Base-by-base conservation (phyloP, 2,329 filamentous ascomycete genomes). In the Penicillium rolfsii region DNA sequence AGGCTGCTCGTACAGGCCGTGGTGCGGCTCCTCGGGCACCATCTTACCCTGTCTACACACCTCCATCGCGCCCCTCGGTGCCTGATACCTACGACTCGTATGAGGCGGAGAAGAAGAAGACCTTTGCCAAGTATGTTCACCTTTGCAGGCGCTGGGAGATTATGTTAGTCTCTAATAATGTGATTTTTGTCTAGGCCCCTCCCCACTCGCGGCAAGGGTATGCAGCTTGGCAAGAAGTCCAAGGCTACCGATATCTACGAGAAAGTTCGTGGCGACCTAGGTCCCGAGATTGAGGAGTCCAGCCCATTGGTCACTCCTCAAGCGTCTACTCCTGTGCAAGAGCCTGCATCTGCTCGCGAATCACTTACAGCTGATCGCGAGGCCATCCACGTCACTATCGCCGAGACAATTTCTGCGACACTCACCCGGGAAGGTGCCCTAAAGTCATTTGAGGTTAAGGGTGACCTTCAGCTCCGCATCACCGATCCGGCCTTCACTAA, bases 141-240 rank as follows among this genome's bases (percentile, higher is more conserved):
- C 22, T 9, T 28, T n/a, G 12, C 46, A 26, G 8, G 41, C n/a
- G 8, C 12, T 28, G 30, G 19, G 43, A 36, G 30, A 12, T 16
- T 33, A 30, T 7, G 30, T 1, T 16, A 45, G 14, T n/a, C 55
- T 48, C 59, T 66, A 46, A 67, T 52, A 86, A 16, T 5, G 12
- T 52, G 83, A 73, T 35, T 40, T 50, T 81, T 84, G 4, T 54
- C 75, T 86, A 72, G 86, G 63, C 75, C 79, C 19, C 59, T 81
- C 33, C 74, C 91, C 54, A 86, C 89, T 61, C 92, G 96, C 80
- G 93, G 92, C 71, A 99, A 99, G 83, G 95, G 95, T 69, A 99
- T 99, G 96, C 94, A 98, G 79, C 84, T 99, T 59, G 95, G 95
- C 79, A 98, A 98, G 84, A 99, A 99, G 82, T 96, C 91, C 62